A percentile compares a stretch with the other conserved stretches of the same genome.
Conservation (phyloP, 768 basidiomycete genomes). For the Mycena haematopus region DNA sequence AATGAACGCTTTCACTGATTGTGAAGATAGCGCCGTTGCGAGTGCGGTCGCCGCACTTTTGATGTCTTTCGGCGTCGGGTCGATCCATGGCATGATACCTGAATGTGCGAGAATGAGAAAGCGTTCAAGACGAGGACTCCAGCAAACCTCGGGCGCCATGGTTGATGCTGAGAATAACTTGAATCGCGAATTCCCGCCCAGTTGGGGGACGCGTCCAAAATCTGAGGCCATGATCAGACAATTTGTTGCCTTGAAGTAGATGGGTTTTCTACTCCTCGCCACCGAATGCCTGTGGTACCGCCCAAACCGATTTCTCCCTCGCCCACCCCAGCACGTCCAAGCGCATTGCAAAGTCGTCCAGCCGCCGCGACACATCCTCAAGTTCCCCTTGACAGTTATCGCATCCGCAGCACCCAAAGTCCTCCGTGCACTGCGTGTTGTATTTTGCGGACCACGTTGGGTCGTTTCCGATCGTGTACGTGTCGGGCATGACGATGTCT, state of each 20-base stretch:
- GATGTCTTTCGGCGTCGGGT: conserved; percentile 47
- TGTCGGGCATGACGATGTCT: conserved; percentile 62
- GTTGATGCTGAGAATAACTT: conserved; percentile 56
- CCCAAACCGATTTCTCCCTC: conserved; percentile 56
- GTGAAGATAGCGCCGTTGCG: conserved; percentile 35
- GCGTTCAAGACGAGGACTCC: not conserved
- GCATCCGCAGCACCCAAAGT: conserved; percentile 65
- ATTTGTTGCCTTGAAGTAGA: too few relatives aligned
- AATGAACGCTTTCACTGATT: conserved; percentile 36
- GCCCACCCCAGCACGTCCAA: conserved; percentile 54
- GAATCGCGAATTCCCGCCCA: conserved; percentile 58
- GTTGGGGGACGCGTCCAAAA: conserved; percentile 59
- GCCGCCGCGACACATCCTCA: conserved; percentile 55
- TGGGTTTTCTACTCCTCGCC: conserved; percentile 35
- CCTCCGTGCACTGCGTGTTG: conserved; percentile 52
- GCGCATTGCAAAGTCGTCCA: conserved; percentile 52
- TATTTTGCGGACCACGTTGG: conserved; percentile 50
- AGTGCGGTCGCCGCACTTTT: conserved; percentile 43
- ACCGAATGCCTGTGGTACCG: conserved; percentile 66
- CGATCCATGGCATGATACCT: conserved; percentile 48
- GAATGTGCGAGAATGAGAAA: not conserved
- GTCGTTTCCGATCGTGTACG: conserved; percentile 46
- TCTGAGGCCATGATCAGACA: conserved; percentile 32
- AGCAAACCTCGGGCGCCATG: conserved; percentile 53
- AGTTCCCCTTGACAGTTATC: conserved; percentile 63